A percentile compares a stretch with the other conserved stretches of the same genome.
phyloP scores from a whole-genome alignment of 305 asterid genomes.

The Fraxinus angustifolia region DNA sequence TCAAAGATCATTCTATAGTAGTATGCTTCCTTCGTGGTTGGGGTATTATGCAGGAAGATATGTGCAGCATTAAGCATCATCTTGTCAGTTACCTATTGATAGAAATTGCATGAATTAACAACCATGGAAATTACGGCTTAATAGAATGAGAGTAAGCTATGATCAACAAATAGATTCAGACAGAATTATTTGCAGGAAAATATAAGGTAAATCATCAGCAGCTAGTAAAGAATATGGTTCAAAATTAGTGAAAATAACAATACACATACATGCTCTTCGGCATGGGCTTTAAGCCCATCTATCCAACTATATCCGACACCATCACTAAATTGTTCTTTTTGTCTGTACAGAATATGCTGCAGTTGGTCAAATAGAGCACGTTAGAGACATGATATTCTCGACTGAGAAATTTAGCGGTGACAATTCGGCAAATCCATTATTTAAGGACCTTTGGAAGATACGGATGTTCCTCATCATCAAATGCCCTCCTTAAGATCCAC shows the following conservation, averaged over 20 bases:
- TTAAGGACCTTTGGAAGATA: constrained; percentile 82
- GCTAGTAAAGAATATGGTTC: not conserved
- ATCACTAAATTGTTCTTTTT: constrained; percentile 94
- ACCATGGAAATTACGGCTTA: not conserved
- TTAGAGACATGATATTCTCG: constrained; percentile 15
- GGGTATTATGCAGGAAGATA: constrained; percentile 87
- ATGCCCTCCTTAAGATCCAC: constrained; percentile 91
- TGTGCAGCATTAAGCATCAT: constrained; percentile 84
- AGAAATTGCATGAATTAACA: not conserved
- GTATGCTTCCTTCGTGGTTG: constrained; percentile 85
- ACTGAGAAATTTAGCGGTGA: not conserved
- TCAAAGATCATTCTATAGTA: constrained; percentile 68
- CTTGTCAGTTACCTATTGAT: constrained; percentile 62
- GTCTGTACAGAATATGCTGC: constrained; percentile 94
- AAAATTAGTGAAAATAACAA: not conserved
- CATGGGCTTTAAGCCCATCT: constrained; percentile 95
- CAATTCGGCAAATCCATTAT: not conserved
- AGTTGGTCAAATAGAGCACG: constrained; percentile 17
- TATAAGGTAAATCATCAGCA: not conserved
- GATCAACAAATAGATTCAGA: not conserved
- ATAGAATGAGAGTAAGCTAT: not conserved
- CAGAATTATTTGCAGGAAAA: not conserved
- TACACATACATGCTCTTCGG: constrained; percentile 62
- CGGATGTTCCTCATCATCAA: constrained; percentile 83
- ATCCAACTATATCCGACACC: constrained; percentile 99